Evolutionary conservation across 495 filamentous ascomycete genomes (phyloP).

Genomic region (Penicillium cataractarum): DNA sequence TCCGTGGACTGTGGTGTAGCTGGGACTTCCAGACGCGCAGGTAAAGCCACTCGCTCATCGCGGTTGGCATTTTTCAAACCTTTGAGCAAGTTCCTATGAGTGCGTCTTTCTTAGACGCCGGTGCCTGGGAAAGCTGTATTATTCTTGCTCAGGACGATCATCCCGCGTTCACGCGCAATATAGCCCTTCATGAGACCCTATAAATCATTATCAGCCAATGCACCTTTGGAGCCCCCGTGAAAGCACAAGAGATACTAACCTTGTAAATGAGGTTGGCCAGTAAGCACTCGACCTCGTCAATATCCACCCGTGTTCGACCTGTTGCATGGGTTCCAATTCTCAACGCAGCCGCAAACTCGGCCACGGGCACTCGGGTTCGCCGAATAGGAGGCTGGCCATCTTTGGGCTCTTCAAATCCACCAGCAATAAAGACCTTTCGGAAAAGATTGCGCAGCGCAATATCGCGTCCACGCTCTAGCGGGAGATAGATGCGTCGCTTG

Average conservation of each 20-base stretch:
- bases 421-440: constrained; percentile 83
- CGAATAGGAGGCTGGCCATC: constrained; percentile 64
- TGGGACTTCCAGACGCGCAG: not conserved
- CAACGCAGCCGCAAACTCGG: constrained; percentile 74
- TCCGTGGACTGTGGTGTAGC: not conserved
- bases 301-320: constrained; percentile 68
- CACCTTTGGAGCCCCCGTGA: not conserved
- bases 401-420: constrained; percentile 75
- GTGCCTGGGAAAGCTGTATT: constrained; percentile 92
- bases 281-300: constrained; percentile 94
- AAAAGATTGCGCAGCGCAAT: constrained; percentile 88
- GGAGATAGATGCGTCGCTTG: constrained; percentile 92
- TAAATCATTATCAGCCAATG: constrained; percentile 2
- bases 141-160: constrained; percentile 86
- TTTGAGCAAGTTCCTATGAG: not conserved
- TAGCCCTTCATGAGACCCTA: constrained; percentile 97
- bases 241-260: constrained; percentile 50
- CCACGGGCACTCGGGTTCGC: constrained; percentile 76
- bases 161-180: constrained; percentile 85
- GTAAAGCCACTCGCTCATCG: not conserved
- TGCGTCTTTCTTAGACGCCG: constrained; percentile 60
- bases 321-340: constrained; percentile 55
- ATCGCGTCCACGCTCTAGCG: constrained; percentile 87
- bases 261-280: constrained; percentile 97
- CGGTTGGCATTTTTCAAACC: constrained; percentile 1